These are phyloP conservation scores for Metarhizium album DNA, from an alignment of 2,329 filamentous ascomycete genomes.

Conservation along the genomic window DNA sequence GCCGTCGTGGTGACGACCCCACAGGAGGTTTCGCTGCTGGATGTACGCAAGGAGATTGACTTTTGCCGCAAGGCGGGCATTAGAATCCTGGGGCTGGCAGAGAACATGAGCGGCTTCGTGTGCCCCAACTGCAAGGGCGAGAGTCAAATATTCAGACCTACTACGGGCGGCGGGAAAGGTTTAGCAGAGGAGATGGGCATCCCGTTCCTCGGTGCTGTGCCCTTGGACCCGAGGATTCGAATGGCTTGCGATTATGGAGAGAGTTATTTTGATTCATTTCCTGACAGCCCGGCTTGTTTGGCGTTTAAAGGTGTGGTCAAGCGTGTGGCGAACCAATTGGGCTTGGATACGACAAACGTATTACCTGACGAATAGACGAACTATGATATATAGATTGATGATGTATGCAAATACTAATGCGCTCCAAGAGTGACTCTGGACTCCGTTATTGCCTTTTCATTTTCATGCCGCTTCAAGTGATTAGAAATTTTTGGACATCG, in stretches of 20 bases:
- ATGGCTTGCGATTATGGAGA: constrained; percentile 97
- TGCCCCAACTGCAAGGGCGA: constrained; percentile 81
- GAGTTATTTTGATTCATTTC: constrained; percentile 90
- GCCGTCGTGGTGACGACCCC: constrained; percentile 91
- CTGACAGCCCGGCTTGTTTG: constrained; percentile 80
- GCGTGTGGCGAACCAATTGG: constrained; percentile 55
- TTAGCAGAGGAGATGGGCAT: constrained; percentile 80
- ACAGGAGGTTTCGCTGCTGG: constrained; percentile 83
- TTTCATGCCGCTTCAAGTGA: background rate
- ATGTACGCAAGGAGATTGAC: constrained; percentile 95
- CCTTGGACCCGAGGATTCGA: constrained; percentile 84
- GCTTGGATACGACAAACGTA: constrained; percentile 46
- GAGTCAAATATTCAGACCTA: constrained; percentile 80
- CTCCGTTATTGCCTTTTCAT: too few species aligned
- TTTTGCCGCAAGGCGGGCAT: constrained; percentile 96
- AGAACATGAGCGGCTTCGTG: constrained; percentile 97
- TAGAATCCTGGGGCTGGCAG: constrained; percentile 74
- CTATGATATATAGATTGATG: constrained; percentile 10
- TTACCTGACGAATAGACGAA: constrained; percentile 30
- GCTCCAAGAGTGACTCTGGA: background rate
- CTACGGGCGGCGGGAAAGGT: constrained; percentile 73
- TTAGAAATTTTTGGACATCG: background rate
- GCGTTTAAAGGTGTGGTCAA: constrained; percentile 75
- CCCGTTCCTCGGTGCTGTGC: constrained; percentile 80
- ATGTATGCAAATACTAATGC: constrained; percentile 4